Percentiles rank a stretch among this genome's conserved stretches.
Evolutionary conservation across 73 alveolate genomes (phyloP).

Genomic region (Tetrahymena elliotti): DNA sequence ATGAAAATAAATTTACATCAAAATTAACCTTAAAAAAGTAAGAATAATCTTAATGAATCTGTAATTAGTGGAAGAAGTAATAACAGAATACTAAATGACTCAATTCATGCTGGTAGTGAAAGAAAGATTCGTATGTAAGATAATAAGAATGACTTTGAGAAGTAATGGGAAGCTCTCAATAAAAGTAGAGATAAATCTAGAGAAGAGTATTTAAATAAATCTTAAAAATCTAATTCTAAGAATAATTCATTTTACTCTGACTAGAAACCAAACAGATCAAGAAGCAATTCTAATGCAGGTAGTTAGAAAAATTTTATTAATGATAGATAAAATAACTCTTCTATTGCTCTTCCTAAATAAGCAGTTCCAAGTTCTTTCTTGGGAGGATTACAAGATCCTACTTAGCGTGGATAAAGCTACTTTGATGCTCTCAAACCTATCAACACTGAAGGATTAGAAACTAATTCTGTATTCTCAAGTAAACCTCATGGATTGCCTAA

Average conservation of each 20-base stretch:
- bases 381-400: neutral
- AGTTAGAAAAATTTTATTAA: neutral
- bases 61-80: neutral
- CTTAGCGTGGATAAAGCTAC: neutral
- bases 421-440: neutral
- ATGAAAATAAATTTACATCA: neutral
- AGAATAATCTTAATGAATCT: neutral
- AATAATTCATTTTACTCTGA: neutral
- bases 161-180: neutral
- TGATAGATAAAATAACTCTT: neutral
- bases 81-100: neutral
- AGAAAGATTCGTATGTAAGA: neutral
- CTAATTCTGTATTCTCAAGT: neutral
- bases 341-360: neutral
- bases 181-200: neutral
- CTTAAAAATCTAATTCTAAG: neutral
- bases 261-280: neutral
- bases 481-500: neutral
- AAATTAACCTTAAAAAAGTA: neutral
- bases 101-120: neutral
- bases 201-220: neutral
- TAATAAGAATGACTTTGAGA: neutral
- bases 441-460: neutral
- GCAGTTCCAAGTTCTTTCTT: neutral
- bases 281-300: neutral